Conservation (phyloP, 2,329 filamentous ascomycete species). For the Grosmannia penicillata region DNA sequence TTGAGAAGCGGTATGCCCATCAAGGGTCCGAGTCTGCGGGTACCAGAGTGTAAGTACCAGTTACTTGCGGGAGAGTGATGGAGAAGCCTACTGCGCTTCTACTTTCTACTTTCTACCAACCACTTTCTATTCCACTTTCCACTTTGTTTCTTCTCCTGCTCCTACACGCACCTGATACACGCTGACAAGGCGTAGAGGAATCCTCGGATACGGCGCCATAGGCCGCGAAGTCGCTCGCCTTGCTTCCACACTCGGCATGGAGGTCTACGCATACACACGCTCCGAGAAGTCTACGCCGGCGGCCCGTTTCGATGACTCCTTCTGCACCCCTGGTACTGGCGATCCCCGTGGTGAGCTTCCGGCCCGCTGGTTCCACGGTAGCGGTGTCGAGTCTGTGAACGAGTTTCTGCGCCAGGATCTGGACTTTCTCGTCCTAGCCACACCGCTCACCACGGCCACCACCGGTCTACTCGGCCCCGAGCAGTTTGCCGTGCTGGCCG, state of each 20-base stretch:
- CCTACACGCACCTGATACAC: not conserved
- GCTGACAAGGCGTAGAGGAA: constrained; percentile 17
- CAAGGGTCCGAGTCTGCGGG: constrained; percentile 17
- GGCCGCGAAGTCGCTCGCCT: constrained; percentile 30
- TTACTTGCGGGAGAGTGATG: too few relatives aligned
- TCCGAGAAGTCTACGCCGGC: constrained; percentile 33
- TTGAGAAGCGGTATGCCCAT: constrained; percentile 1
- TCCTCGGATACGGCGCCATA: constrained; percentile 30
- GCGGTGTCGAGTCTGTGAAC: constrained; percentile 17
- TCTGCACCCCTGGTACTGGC: constrained; percentile 47
- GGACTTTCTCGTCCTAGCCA: constrained; percentile 25
- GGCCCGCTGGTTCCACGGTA: constrained; percentile 25
- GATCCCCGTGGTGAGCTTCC: constrained; percentile 26
- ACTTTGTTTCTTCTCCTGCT: not conserved
- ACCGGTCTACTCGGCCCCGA: constrained; percentile 24
- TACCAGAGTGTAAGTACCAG: constrained; percentile 21
- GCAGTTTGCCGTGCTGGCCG: constrained; percentile 14
- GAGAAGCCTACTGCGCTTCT: too few relatives aligned
- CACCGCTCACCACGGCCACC: constrained; percentile 25
- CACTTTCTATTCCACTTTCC: not conserved
- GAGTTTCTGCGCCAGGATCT: constrained; percentile 26
- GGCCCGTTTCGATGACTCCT: constrained; percentile 42
- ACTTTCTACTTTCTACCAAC: not conserved
- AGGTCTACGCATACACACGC: constrained; percentile 54
- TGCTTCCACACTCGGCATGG: constrained; percentile 45